Percentiles rank a stretch among this genome's conserved stretches.
phyloP scores from a whole-genome alignment of 352 stramenopile genomes.

The Phytophthora sp. region DNA sequence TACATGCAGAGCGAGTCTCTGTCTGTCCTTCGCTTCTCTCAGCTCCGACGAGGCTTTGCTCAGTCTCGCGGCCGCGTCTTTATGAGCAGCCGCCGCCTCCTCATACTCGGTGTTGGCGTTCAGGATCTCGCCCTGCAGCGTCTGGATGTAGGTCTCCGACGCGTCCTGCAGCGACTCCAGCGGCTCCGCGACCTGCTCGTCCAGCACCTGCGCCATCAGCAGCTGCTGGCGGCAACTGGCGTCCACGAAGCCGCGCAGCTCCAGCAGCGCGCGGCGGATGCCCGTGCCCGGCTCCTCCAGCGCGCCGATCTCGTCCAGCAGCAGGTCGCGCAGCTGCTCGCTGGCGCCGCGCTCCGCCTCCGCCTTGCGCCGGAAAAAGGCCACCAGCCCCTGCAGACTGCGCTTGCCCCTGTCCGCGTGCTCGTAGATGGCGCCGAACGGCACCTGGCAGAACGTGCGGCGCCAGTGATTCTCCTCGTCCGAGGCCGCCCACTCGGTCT shows the following conservation, averaged over 20 bases:
- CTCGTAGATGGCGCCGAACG: conserved; percentile 79
- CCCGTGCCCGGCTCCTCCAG: conserved; percentile 76
- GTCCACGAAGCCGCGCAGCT: conserved; percentile 71
- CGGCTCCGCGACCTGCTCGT: conserved; percentile 83
- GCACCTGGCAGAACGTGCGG: conserved; percentile 88
- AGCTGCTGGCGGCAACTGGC: conserved; percentile 71
- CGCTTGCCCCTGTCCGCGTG: conserved; percentile 81
- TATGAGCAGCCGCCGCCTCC: conserved; percentile 43
- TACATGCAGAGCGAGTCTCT: conserved; percentile 75
- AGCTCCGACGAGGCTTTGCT: conserved; percentile 53
- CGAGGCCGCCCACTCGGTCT: conserved; percentile 34
- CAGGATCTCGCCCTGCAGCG: conserved; percentile 75
- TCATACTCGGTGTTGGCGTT: conserved; percentile 80
- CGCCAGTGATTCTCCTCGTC: conserved; percentile 87
- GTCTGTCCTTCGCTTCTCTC: conserved; percentile 57
- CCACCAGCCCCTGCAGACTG: conserved; percentile 72
- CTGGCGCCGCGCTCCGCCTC: conserved; percentile 62
- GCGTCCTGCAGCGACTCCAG: conserved; percentile 79
- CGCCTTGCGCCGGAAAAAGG: conserved; percentile 76
- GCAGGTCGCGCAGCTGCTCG: conserved; percentile 64
- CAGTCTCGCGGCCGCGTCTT: conserved; percentile 42
- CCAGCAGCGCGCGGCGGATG: conserved; percentile 59
- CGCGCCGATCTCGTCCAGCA: conserved; percentile 55
- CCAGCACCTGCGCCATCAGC: conserved; percentile 74
- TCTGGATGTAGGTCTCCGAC: conserved; percentile 82